Evolutionary conservation across 2,329 filamentous ascomycete genomes (phyloP), one percentile per base, ranked within the genome.

Genomic region (Colletotrichum theobromicola): DNA sequence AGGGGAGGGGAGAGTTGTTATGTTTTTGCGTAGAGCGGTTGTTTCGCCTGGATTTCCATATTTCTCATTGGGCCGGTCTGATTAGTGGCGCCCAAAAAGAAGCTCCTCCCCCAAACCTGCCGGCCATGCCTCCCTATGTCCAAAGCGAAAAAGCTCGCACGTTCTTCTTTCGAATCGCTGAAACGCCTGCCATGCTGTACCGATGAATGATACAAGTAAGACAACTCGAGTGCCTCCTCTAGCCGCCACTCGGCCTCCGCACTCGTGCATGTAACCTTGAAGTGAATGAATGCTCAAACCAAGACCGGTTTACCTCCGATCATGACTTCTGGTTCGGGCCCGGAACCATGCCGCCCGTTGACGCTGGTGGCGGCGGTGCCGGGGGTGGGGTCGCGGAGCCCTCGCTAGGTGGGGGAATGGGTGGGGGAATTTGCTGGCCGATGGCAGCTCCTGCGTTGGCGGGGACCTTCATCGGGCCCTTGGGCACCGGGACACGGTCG

Each of bases 401-500:
- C 12, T 72, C 74, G 8, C 66, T 55, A 15, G 73, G 37, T 16
- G 76, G 72, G 12, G 70, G 73, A 18, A 75, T 63, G 7, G 72
- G 67, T 18, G 72, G 72, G 30, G 72, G 72, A 15, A 72, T 35
- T 32, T 63, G 66, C 65, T 70, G 68, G 15, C 62, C 65, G 12
- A 72, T 68, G 32, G 63, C 26, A 57, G 42, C 62, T 26, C 50
- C 66, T 16, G 64, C 32, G 34, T 62, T 74, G 15, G 64, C 67
- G 6, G 85, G 84, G 58, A 86, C 72, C 28, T 82, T 80, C 79
- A 86, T 74, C 2, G 85, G 84, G 5, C 85, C 85, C 72, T 84
- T 85, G 0, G 95, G 95, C 18, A 96, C 87, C 75, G 88, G 90
- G 65, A 94, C 85, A 75, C 94, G 94, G 60, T 90, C 90, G 1